Percentiles rank a stretch among this genome's conserved stretches.
These are phyloP conservation scores for Fomitopsis schrenkii DNA, from an alignment of 1,284 basidiomycete species.

Conservation along the genomic window DNA sequence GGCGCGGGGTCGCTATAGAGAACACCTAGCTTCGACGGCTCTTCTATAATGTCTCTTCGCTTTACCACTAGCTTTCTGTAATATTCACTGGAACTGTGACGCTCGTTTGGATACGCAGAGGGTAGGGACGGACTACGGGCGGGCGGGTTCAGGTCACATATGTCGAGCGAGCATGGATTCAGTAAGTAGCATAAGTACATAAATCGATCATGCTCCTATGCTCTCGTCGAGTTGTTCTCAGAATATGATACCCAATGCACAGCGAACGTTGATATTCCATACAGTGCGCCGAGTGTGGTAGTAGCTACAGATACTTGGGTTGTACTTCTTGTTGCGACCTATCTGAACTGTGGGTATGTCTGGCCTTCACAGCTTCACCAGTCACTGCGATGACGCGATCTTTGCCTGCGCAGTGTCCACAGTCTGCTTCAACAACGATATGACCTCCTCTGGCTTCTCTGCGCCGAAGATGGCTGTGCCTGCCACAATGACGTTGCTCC, in stretches of 20 bases:
- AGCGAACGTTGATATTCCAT: not conserved
- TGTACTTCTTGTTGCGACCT: not conserved
- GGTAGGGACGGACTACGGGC: not conserved
- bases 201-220: not conserved
- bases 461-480: slow-evolving; percentile 95
- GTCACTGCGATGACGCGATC: slow-evolving; percentile 19
- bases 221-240: not conserved
- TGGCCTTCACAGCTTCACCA: too few relatives aligned
- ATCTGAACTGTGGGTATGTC: not conserved
- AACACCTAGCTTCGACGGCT: slow-evolving; percentile 3
- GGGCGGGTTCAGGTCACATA: not conserved
- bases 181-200: not conserved
- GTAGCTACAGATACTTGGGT: not conserved
- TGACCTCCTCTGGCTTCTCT: slow-evolving; percentile 75
- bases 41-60: slow-evolving; percentile 7
- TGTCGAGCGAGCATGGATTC: not conserved
- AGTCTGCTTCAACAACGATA: slow-evolving; percentile 64
- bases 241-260: not conserved
- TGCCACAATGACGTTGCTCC: slow-evolving; percentile 97
- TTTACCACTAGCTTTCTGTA: slow-evolving; percentile 3
- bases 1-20: slow-evolving; percentile 3
- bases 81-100: slow-evolving; percentile 8
- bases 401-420: slow-evolving; percentile 69
- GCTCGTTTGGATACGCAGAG: slow-evolving; percentile 1
- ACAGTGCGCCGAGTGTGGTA: not conserved